Conservation (phyloP, 805 yeast genomes). For the Teunomyces atbi region DNA sequence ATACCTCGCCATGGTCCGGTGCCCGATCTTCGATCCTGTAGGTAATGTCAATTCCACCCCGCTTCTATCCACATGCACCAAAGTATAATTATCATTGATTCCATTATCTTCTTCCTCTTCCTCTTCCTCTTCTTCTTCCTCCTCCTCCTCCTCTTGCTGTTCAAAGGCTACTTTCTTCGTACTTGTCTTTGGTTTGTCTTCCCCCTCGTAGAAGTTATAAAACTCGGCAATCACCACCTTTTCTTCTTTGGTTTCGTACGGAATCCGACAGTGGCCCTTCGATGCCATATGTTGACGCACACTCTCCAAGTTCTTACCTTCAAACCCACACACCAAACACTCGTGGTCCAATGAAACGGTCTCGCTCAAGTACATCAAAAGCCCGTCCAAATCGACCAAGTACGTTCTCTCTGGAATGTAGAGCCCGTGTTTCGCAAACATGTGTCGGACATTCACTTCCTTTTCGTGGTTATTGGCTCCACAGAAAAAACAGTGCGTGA, state of each 20-base stretch:
- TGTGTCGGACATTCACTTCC: slow-evolving; percentile 51
- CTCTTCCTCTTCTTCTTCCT: slow-evolving; percentile 11
- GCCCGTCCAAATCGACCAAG: slow-evolving; percentile 36
- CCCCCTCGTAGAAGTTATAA: slow-evolving; percentile 32
- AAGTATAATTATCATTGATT: slow-evolving; percentile 22
- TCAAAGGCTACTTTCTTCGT: slow-evolving; percentile 28
- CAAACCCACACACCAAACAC: slow-evolving; percentile 45
- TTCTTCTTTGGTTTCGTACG: slow-evolving; percentile 43
- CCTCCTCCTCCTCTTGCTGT: slow-evolving; percentile 14
- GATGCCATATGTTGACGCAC: slow-evolving; percentile 43
- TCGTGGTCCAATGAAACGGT: slow-evolving; percentile 39
- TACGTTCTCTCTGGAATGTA: slow-evolving; percentile 44
- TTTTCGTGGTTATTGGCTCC: slow-evolving; percentile 51
- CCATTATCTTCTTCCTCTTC: slow-evolving; percentile 13
- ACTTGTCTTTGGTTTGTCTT: slow-evolving; percentile 12
- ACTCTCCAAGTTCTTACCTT: slow-evolving; percentile 40
- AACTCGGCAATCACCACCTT: slow-evolving; percentile 34
- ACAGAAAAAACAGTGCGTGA: slow-evolving; percentile 56
- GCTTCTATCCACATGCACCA: slow-evolving; percentile 48
- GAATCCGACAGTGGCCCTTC: slow-evolving; percentile 47
- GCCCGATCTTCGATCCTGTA: slow-evolving; percentile 77
- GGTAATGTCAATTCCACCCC: slow-evolving; percentile 74
- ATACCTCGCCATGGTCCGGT: slow-evolving; percentile 69
- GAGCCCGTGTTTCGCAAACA: slow-evolving; percentile 45
- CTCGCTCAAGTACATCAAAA: slow-evolving; percentile 37